These are phyloP conservation scores for Anthostomella pinea DNA, from an alignment of 2,329 filamentous ascomycete genomes.

Conservation along the genomic window DNA sequence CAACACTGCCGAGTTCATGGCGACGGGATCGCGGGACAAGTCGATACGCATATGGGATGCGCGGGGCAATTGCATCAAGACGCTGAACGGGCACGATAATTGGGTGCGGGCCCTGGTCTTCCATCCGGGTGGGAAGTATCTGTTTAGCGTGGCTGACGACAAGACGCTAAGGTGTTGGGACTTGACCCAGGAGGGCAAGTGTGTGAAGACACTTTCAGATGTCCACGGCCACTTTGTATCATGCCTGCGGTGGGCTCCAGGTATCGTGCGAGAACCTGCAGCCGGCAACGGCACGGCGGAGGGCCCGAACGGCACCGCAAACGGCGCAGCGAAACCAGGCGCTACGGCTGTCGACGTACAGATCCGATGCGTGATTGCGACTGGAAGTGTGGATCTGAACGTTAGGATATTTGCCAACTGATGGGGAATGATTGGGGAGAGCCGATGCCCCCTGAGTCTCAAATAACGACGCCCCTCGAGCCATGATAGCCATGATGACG, in stretches of 20 bases:
- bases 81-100: conserved; percentile 84
- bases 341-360: conserved; percentile 52
- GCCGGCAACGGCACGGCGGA: conserved; percentile 35
- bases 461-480: too few relatives aligned
- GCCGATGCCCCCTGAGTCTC: too few relatives aligned
- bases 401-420: conserved; percentile 72
- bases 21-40: conserved; percentile 87
- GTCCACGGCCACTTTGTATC: conserved; percentile 83
- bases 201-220: conserved; percentile 76
- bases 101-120: conserved; percentile 87
- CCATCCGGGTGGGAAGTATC: conserved; percentile 87
- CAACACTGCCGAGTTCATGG: conserved; percentile 82
- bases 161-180: conserved; percentile 95
- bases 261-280: conserved; percentile 59
- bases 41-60: conserved; percentile 87
- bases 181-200: conserved; percentile 82
- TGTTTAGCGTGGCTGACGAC: conserved; percentile 83
- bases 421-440: conserved; percentile 5
- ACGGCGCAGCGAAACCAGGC: conserved; percentile 43
- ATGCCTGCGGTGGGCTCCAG: conserved; percentile 84
- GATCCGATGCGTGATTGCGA: conserved; percentile 83
- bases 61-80: conserved; percentile 80
- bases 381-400: conserved; percentile 78
- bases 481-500: too few relatives aligned
- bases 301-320: conserved; percentile 42